Base-by-base conservation (phyloP, 805 yeast genomes). In the Yamadazyma akitaensis region DNA sequence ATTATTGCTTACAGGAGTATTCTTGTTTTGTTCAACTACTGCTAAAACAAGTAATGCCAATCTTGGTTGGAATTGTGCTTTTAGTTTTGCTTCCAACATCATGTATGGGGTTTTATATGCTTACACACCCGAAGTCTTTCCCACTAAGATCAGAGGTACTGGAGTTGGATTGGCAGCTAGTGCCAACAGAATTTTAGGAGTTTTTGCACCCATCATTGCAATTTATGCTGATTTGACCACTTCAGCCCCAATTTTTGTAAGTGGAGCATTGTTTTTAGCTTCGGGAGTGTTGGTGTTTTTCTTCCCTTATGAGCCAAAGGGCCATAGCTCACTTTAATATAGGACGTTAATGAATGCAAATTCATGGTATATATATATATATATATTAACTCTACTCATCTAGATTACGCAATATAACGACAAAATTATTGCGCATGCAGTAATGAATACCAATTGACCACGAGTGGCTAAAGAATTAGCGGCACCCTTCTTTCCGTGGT, bases 61-160 rank as follows among this genome's bases (percentile, higher is more conserved):
- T 46, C 60, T 70, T 53, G 74, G 64, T 5, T 80, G 72, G 66
- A 80, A 79, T 58, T 80, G 83, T 41, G 61, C 58, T 26, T 70
- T 70, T 54, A 63, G 63, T 38, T 66, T 69, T 47, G 75, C 76
- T 31, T 78, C 84, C 16, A 79, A 77, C 60, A 67, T 80, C 40
- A 67, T 70, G 71, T 81, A 79, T 58, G 84, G 82, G 4, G 76
- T 78, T 18, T 62, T 82, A 17, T 82, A 80, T 55, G 87, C 86
- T 4, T 81, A 80, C 57, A 81, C 86, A 2, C 88, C 87, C 0
- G 85, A 82, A 57, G 77, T 79, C 19, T 73, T 82, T 60, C 82
- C 82, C 34, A 57, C 73, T 1, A 63, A 59, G 43, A 61, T 67
- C 33, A 55, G 74, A 49, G 82, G 82, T 13, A 81, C 87, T 1